Base-by-base conservation (phyloP, 2,329 filamentous ascomycete genomes). In the Aspergillus sp. region DNA sequence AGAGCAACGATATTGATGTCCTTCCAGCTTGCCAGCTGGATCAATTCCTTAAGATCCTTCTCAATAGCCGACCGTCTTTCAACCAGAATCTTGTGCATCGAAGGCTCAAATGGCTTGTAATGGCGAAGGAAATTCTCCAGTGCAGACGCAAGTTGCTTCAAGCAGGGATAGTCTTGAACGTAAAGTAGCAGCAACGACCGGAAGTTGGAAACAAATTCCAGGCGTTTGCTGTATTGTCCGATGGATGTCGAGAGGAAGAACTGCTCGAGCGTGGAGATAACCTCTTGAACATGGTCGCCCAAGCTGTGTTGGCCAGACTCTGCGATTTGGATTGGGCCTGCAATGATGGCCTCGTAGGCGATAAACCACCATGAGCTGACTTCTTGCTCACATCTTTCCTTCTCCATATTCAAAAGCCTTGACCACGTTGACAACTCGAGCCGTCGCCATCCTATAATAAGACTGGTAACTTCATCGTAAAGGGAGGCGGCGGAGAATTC, bases 321-420 rank as follows among this genome's bases (percentile, higher is more conserved):
- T 1, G 73, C 65, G 39, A 89, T 70, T 13, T 75, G 72, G 33
- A 84, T 67, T 0, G 88, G 82, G 7, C 79, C 80, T 3, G 78
- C 80, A 45, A 98, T 73, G 26, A 93, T 75, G 4, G 81, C 85
- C 58, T 96, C 86, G 50, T 95, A 98, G 1, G 89, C 86, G 38
- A 96, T 73, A 48, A 95, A 98, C 80, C 88, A 98, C 91, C 91
- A 98, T 11, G 82, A 80, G 47, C 78, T 80, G 2, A 89, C 86
- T 50, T 86, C 80, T 30, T 84, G 74, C 14, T 79, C 68, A 47
- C 80, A 86, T 48, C 82, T 86, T 33, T 75, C 70, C 24, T 78
- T 71, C 57, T 98, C 91, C 55, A 83, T 77, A 45, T 94, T 85
- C 39, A 98, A 81, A 3, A 98, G 61, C 26, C 80, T 82, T 22